These are phyloP conservation scores for Calonectria hongkongensis DNA, from an alignment of 2,329 filamentous ascomycete genomes.

Conservation along the genomic window DNA sequence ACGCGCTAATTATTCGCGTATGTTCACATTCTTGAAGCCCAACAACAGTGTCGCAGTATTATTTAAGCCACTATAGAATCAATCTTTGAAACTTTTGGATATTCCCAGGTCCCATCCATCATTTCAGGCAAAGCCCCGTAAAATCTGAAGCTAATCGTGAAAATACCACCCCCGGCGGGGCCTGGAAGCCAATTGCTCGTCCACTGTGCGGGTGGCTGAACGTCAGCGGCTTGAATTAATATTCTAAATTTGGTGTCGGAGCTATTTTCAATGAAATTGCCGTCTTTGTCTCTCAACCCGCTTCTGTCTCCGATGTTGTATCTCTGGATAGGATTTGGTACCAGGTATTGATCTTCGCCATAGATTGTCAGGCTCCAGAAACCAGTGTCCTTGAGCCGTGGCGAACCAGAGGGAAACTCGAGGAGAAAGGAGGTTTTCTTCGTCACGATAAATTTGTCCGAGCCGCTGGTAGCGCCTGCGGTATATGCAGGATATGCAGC, in stretches of 20 bases:
- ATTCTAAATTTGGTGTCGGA: neutral
- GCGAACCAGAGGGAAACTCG: neutral
- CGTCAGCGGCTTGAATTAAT: slow-evolving; percentile 4
- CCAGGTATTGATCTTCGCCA: slow-evolving; percentile 5
- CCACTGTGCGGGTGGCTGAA: neutral
- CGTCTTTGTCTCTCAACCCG: neutral
- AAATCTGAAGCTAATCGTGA: slow-evolving; percentile 9
- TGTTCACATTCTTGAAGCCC: neutral
- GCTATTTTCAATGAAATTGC: neutral
- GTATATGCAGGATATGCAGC: slow-evolving; percentile 17
- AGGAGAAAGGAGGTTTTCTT: neutral
- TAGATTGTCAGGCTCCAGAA: slow-evolving; percentile 16
- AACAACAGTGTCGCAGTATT: neutral
- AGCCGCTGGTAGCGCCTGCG: neutral
- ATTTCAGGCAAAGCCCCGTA: slow-evolving; percentile 5
- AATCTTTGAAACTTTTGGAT: neutral
- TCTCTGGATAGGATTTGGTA: slow-evolving; percentile 3
- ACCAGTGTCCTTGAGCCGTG: neutral
- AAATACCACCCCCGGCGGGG: neutral
- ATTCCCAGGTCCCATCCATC: slow-evolving; percentile 12
- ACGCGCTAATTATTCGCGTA: neutral
- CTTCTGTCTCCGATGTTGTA: slow-evolving; percentile 2
- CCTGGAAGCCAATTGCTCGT: slow-evolving; percentile 14
- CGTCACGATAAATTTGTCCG: neutral
- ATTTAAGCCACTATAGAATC: neutral